phyloP scores from a whole-genome alignment of 345 rosid genomes.

The Hibiscus mutabilis region DNA sequence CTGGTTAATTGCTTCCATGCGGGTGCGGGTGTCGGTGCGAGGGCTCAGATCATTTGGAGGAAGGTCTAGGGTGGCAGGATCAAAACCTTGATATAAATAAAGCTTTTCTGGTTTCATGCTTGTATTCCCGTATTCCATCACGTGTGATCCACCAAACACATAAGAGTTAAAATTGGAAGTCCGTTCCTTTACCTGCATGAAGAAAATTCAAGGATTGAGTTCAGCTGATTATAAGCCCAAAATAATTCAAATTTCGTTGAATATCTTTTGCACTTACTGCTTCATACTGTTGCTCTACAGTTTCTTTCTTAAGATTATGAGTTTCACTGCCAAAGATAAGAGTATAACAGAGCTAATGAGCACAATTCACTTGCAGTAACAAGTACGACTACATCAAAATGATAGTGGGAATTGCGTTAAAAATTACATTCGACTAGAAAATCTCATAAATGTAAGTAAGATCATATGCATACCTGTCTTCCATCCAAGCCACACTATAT shows the following conservation, averaged over 20 bases:
- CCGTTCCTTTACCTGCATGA: slow-evolving; percentile 56
- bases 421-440: no score
- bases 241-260: background rate
- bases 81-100: slow-evolving; percentile 71
- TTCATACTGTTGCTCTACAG: slow-evolving; percentile 56
- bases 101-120: slow-evolving; percentile 59
- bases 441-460: no score
- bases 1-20: slow-evolving; percentile 52
- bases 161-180: slow-evolving; percentile 61
- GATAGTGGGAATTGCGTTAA: no score
- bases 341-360: background rate
- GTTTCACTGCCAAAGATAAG: slow-evolving; percentile 47
- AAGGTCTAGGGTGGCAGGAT: slow-evolving; percentile 50
- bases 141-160: slow-evolving; percentile 58
- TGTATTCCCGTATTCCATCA: slow-evolving; percentile 81
- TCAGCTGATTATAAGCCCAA: slow-evolving; percentile 1
- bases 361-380: background rate
- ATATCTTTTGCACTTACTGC: slow-evolving; percentile 24
- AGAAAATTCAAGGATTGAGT: background rate
- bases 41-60: slow-evolving; percentile 34
- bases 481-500: slow-evolving; percentile 95
- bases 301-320: slow-evolving; percentile 78
- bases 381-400: no score
- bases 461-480: slow-evolving; percentile 50
- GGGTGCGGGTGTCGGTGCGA: slow-evolving; percentile 1